phyloP scores from a whole-genome alignment of 208 protist species.

The Acanthamoeba sp. region DNA sequence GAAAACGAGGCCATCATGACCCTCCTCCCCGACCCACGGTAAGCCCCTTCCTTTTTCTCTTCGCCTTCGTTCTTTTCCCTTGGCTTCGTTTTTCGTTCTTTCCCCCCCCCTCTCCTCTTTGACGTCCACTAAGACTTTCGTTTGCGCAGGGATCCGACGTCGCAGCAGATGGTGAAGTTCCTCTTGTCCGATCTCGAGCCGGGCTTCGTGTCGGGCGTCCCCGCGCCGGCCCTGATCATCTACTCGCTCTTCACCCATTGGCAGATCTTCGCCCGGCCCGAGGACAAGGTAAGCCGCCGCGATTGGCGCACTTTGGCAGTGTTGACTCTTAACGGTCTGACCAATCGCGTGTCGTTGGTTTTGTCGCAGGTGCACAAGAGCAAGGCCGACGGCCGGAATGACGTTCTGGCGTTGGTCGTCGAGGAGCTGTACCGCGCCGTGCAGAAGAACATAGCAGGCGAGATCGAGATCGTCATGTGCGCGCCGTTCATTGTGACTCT shows the following conservation, averaged over 20 bases:
- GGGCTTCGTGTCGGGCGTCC: slow-evolving; percentile 66
- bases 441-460: neutral
- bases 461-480: slow-evolving; percentile 32
- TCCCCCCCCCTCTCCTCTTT: neutral
- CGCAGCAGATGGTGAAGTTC: slow-evolving; percentile 37
- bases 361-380: neutral
- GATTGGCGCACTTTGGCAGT: too few relatives aligned
- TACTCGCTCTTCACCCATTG: slow-evolving; percentile 36
- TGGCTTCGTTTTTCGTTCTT: neutral
- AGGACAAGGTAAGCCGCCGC: neutral
- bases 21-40: slow-evolving; percentile 56
- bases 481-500: neutral
- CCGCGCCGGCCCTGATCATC: slow-evolving; percentile 43
- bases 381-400: neutral
- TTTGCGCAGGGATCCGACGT: slow-evolving; percentile 8
- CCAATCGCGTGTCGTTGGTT: too few relatives aligned
- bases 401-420: neutral
- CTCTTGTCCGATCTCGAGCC: slow-evolving; percentile 49
- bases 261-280: neutral
- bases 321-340: too few relatives aligned
- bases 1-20: slow-evolving; percentile 70
- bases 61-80: too few relatives aligned
- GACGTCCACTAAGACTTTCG: neutral
- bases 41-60: neutral
- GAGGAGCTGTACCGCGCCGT: neutral